Conservation (phyloP, 768 basidiomycete species). For the Leccinellum rugosiceps region DNA sequence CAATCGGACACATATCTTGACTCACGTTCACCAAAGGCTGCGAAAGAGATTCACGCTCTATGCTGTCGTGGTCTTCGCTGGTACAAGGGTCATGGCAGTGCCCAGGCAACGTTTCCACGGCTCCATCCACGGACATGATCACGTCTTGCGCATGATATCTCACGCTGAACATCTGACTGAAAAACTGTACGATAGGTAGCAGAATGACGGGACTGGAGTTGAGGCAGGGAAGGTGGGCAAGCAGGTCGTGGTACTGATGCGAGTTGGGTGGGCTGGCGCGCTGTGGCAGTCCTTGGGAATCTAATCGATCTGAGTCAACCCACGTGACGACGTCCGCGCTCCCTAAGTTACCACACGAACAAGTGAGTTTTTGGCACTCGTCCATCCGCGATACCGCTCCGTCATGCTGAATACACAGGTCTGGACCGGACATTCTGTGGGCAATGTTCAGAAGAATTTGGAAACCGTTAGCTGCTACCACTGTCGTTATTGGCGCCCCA, state of each 20-base stretch:
- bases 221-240: constrained; percentile 1
- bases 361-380: background rate
- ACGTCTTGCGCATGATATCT: constrained; percentile 5
- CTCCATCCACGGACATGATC: constrained; percentile 2
- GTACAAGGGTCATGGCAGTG: background rate
- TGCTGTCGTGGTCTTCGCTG: constrained; percentile 8
- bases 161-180: constrained; percentile 17
- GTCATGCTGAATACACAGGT: background rate
- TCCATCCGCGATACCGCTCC: background rate
- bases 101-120: background rate
- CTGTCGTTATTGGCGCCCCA: constrained; percentile 53
- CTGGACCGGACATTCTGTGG: background rate
- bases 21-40: constrained; percentile 34
- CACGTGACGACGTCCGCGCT: constrained; percentile 22
- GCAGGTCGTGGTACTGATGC: constrained; percentile 27
- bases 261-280: constrained; percentile 13
- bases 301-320: constrained; percentile 14
- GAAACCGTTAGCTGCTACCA: constrained; percentile 61
- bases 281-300: constrained; percentile 23
- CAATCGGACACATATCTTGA: constrained; percentile 32
- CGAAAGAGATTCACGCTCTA: constrained; percentile 21
- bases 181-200: background rate
- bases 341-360: background rate
- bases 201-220: background rate
- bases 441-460: constrained; percentile 62